These are phyloP conservation scores for Phytophthora rubi DNA, from an alignment of 352 stramenopile species.

Conservation along the genomic window DNA sequence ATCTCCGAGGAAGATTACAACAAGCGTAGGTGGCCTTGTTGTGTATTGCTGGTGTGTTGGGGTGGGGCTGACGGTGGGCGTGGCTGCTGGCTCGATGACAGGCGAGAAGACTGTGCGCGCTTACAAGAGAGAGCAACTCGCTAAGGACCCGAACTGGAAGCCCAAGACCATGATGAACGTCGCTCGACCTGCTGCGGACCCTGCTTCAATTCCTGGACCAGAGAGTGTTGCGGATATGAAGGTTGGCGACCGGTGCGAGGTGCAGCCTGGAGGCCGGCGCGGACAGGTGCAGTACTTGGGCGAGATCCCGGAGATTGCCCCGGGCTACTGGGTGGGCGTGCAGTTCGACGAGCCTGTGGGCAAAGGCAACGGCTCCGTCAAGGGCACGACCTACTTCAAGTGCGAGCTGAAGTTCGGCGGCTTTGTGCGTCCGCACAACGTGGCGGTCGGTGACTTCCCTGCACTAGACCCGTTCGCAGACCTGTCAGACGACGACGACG, in stretches of 20 bases:
- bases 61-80: slow-evolving; percentile 1
- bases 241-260: slow-evolving; percentile 96
- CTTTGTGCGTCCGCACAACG: slow-evolving; percentile 96
- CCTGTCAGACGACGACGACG: slow-evolving; percentile 76
- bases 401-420: slow-evolving; percentile 92
- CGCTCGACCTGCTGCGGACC: slow-evolving; percentile 35
- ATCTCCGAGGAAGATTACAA: slow-evolving; percentile 99
- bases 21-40: slow-evolving; percentile 74
- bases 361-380: slow-evolving; percentile 93
- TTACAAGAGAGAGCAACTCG: slow-evolving; percentile 96
- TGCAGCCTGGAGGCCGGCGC: slow-evolving; percentile 94
- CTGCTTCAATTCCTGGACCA: slow-evolving; percentile 54
- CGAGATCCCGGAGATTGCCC: slow-evolving; percentile 88
- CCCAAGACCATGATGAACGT: slow-evolving; percentile 83
- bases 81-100: slow-evolving; percentile 27
- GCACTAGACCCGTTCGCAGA: slow-evolving; percentile 81
- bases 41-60: background rate
- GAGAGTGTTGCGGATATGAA: slow-evolving; percentile 87
- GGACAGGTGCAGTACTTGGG: slow-evolving; percentile 94
- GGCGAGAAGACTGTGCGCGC: slow-evolving; percentile 97
- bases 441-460: slow-evolving; percentile 94
- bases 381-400: slow-evolving; percentile 93
- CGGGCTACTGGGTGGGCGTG: slow-evolving; percentile 95
- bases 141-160: slow-evolving; percentile 96
- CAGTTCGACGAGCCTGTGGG: slow-evolving; percentile 97